These are phyloP conservation scores for Rhizopus delemar DNA, from an alignment of 371 early-diverging fungal genomes.

Conservation along the genomic window DNA sequence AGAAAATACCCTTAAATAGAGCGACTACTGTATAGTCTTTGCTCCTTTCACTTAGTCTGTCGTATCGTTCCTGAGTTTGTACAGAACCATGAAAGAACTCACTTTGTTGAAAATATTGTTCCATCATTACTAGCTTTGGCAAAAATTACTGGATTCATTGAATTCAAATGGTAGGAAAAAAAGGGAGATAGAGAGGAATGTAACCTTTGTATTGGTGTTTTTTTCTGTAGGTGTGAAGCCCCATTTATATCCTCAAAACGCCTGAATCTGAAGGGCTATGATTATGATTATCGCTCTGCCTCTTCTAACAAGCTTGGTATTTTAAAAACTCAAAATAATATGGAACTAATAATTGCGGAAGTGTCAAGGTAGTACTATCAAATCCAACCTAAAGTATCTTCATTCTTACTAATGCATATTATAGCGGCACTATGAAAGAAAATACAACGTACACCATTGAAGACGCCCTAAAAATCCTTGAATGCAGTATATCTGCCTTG, in stretches of 20 bases:
- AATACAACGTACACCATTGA: conserved; percentile 14
- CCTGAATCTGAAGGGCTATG: conserved; percentile 8
- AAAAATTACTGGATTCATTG: conserved; percentile 18
- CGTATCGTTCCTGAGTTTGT: conserved; percentile 10
- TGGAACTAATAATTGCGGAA: conserved; percentile 17
- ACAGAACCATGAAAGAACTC: conserved; percentile 13
- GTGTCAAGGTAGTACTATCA: conserved; percentile 16
- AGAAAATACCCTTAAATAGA: too few species aligned
- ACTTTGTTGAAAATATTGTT: conserved; percentile 15
- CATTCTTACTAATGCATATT: conserved; percentile 7
- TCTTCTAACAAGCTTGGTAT: conserved; percentile 11
- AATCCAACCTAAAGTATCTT: not conserved
- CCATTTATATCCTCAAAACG: conserved; percentile 8
- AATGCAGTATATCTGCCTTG: conserved; percentile 13
- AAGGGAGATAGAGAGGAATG: conserved; percentile 4
- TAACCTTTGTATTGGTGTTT: not conserved
- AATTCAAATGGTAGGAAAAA: conserved; percentile 24
- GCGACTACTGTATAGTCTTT: conserved; percentile 12
- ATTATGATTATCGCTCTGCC: conserved; percentile 12
- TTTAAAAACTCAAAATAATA: conserved; percentile 14
- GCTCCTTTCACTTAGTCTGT: conserved; percentile 13
- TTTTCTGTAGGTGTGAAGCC: conserved; percentile 14
- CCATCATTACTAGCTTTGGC: conserved; percentile 16
- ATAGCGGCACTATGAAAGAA: conserved; percentile 17
- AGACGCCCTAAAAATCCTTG: conserved; percentile 16